Conservation (phyloP, 2,329 filamentous ascomycete species). For the Onygenales sp. region DNA sequence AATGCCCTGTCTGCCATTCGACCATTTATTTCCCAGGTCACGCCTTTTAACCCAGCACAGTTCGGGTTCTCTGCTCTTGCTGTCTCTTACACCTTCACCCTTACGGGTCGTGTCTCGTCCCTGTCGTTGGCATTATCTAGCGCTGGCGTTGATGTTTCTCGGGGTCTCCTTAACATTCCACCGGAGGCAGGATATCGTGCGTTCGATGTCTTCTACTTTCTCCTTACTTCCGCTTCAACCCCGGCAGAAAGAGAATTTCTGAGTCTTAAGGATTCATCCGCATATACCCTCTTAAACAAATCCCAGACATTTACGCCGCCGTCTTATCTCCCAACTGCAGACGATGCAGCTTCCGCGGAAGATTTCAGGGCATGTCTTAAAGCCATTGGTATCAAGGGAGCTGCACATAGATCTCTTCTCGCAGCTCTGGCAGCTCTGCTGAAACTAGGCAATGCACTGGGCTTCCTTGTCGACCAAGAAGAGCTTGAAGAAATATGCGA, state of each 20-base stretch:
- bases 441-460: slow-evolving; percentile 84
- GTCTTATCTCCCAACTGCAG: slow-evolving; percentile 79
- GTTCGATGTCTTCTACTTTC: slow-evolving; percentile 97
- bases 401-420: slow-evolving; percentile 70
- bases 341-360: slow-evolving; percentile 85
- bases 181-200: slow-evolving; percentile 73
- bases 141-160: slow-evolving; percentile 74
- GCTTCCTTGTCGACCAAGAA: slow-evolving; percentile 76
- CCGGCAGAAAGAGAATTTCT: slow-evolving; percentile 83
- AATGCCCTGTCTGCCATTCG: slow-evolving; percentile 71
- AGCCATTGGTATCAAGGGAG: slow-evolving; percentile 86
- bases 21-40: slow-evolving; percentile 80
- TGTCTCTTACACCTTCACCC: slow-evolving; percentile 69
- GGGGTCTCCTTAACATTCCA: slow-evolving; percentile 72
- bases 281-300: slow-evolving; percentile 68
- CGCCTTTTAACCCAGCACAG: slow-evolving; percentile 78
- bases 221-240: slow-evolving; percentile 83
- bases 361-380: slow-evolving; percentile 84
- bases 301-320: slow-evolving; percentile 82
- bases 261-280: slow-evolving; percentile 64
- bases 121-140: slow-evolving; percentile 72
- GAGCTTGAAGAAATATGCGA: slow-evolving; percentile 78
- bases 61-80: slow-evolving; percentile 72
- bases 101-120: slow-evolving; percentile 67
- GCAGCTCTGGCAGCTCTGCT: slow-evolving; percentile 77